Base-by-base conservation (phyloP, 2,329 filamentous ascomycete genomes). In the Sporothrix sp. region DNA sequence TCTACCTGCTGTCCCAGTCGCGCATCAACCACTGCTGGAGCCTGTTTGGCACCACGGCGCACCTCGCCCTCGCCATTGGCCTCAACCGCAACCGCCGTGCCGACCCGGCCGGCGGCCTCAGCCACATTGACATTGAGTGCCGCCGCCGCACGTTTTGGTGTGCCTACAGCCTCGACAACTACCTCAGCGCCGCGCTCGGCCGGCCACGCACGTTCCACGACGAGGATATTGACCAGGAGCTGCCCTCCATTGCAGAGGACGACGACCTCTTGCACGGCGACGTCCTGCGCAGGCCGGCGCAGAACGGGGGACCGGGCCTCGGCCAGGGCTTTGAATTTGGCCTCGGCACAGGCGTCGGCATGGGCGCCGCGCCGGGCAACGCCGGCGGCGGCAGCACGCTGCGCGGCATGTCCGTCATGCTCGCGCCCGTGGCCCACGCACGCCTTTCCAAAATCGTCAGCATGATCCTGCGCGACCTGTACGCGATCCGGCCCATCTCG, bases 131-230 rank as follows among this genome's bases (percentile, higher is more conserved):
- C 30, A 49, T 62, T 0, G 67, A 71, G 50, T 68, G 66, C 46
- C 63, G 68, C 1, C 63, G 65, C 20, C 60, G 69, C 1, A 69
- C 78, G 0, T 83, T 85, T 48, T 84, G 81, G 81, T 78, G 75
- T 28, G 75, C 77, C 0, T 84, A 84, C 58, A 76, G 72, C 13
- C 64, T 84, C 3, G 79, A 84, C 58, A 79, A 76, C 46, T 84
- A 84, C 54, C 68, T 85, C 11, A 79, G 79, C 50, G 75, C 77
- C 18, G 75, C 79, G 45, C 70, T 83, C 9, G 81, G 81, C 2
- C 68, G 80, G 16, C 81, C 81, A 1, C 65, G 75, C 14, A 71
- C 79, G 2, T 77, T 83, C 44, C 80, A 80, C 52, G 78, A 83
- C 43, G 79, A 82, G 39, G 79, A 82, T 50, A 81, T 83, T 46